Percentiles rank a stretch among this genome's conserved stretches.
phyloP scores from a whole-genome alignment of 2,329 filamentous ascomycete species.

The Scopulariopsis brevicaulis region DNA sequence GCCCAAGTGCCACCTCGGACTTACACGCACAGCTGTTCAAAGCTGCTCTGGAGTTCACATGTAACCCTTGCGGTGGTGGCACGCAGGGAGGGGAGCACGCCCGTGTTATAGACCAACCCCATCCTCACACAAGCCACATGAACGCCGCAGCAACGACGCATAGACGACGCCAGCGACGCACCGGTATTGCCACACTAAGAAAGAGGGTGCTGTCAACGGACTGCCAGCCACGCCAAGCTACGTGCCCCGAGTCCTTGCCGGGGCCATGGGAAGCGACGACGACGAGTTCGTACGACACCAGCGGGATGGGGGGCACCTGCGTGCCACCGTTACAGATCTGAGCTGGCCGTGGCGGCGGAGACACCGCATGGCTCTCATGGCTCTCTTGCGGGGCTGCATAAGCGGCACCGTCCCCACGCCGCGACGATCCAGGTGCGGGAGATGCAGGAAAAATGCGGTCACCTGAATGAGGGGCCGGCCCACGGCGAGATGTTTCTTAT shows the following conservation, averaged over 20 bases:
- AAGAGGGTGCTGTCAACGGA: neutral
- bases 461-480: neutral
- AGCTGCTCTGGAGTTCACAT: neutral
- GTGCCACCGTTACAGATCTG: neutral
- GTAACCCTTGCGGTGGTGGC: neutral
- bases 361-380: neutral
- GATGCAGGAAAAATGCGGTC: neutral
- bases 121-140: too few species aligned
- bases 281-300: neutral
- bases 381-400: too few species aligned
- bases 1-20: neutral
- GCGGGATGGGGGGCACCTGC: neutral
- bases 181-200: too few species aligned
- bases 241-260: neutral
- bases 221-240: neutral
- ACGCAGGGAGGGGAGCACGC: neutral
- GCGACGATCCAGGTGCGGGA: neutral
- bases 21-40: neutral
- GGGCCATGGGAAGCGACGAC: neutral
- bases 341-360: neutral
- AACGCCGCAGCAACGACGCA: too few species aligned
- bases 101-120: too few species aligned
- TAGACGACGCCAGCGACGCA: too few species aligned
- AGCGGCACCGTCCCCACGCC: too few species aligned
- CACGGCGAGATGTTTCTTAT: neutral